Percentiles rank a stretch among this genome's conserved stretches.
Conservation (phyloP, 75 land plant genomes). For the Selaginella tamariscina region DNA sequence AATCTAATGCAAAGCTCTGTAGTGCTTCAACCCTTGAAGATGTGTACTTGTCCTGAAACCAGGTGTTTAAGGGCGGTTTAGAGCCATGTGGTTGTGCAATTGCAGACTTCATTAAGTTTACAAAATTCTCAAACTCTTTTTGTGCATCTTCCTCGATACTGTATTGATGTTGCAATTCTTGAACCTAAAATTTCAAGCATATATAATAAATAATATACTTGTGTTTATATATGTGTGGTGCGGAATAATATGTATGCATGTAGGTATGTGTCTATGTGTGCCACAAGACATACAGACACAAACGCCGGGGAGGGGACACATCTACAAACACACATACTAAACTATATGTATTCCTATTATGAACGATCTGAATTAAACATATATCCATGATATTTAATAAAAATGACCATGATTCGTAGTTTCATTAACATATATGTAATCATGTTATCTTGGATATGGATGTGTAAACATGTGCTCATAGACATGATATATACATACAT, state of each 20-base stretch:
- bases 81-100: not conserved
- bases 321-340: too few species aligned
- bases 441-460: too few species aligned
- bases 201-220: not conserved
- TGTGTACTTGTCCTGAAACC: not conserved
- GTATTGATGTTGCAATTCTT: not conserved
- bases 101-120: not conserved
- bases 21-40: not conserved
- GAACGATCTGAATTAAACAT: too few species aligned
- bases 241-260: not conserved
- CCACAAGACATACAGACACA: not conserved
- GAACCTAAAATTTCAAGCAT: not conserved
- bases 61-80: not conserved
- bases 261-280: not conserved
- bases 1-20: constrained; percentile 3
- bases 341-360: too few species aligned
- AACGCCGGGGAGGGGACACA: not conserved
- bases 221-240: not conserved
- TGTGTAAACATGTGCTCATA: too few species aligned
- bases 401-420: too few species aligned
- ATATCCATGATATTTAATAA: too few species aligned
- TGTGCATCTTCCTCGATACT: not conserved
- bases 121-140: not conserved
- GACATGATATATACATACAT: too few species aligned
- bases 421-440: too few species aligned